Evolutionary conservation across 2,329 filamentous ascomycete genomes (phyloP).

Genomic region (Ramularia endophylla): DNA sequence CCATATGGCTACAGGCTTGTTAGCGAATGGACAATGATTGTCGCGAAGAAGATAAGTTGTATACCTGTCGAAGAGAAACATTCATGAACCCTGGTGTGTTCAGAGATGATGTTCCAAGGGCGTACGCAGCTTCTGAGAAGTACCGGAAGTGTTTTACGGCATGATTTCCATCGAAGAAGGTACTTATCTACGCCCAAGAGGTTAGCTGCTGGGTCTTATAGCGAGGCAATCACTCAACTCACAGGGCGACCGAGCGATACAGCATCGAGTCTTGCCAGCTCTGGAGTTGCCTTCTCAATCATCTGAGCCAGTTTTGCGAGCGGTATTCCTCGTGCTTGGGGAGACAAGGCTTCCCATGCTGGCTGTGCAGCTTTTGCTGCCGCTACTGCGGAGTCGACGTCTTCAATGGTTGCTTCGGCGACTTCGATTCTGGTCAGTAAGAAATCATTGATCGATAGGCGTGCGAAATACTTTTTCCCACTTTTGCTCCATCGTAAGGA

Average conservation of each 20-base stretch:
- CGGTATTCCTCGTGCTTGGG: conserved; percentile 9
- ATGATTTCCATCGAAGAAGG: conserved; percentile 33
- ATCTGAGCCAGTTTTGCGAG: conserved; percentile 16
- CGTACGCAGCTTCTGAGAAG: conserved; percentile 39
- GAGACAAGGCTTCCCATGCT: conserved; percentile 11
- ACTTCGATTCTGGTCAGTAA: too few relatives aligned
- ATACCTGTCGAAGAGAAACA: conserved; percentile 26
- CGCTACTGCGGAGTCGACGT: conserved; percentile 5
- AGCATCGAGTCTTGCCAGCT: conserved; percentile 15
- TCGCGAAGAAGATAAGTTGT: too few relatives aligned
- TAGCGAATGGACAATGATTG: too few relatives aligned
- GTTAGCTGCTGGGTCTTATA: too few relatives aligned
- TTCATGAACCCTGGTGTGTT: conserved; percentile 44
- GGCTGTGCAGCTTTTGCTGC: conserved; percentile 8
- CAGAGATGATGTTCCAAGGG: conserved; percentile 40
- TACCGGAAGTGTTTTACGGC: conserved; percentile 35
- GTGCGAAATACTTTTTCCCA: conserved; percentile 17
- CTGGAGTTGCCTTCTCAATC: conserved; percentile 12
- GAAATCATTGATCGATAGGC: neutral
- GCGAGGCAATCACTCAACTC: too few relatives aligned
- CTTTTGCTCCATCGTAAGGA: conserved; percentile 33
- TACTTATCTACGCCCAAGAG: conserved; percentile 4
- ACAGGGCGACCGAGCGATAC: conserved; percentile 9
- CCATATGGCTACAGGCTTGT: conserved; percentile 39
- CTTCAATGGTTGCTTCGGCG: conserved; percentile 4